Conservation (phyloP, 345 rosid species). For the Orychophragmus violaceus region DNA sequence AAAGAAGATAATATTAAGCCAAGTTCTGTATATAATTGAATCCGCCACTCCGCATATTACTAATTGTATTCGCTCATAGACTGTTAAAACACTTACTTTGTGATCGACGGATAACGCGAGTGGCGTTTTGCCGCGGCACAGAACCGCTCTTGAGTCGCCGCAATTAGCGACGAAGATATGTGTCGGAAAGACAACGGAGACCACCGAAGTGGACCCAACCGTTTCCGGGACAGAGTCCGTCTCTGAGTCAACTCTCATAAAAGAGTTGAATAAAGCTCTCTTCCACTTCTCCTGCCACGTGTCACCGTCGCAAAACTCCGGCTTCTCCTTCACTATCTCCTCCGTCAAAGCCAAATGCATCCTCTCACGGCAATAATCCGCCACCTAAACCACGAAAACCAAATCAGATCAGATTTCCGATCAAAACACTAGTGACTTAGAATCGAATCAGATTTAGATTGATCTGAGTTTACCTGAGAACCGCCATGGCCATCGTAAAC, state of each 20-base stretch:
- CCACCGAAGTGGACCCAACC: slow-evolving; percentile 87
- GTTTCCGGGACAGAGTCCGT: slow-evolving; percentile 49
- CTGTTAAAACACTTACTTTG: too few species aligned
- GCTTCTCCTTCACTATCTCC: slow-evolving; percentile 46
- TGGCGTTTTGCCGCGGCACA: slow-evolving; percentile 55
- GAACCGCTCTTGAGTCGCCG: slow-evolving; percentile 82
- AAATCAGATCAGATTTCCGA: too few species aligned
- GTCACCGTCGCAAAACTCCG: slow-evolving; percentile 28
- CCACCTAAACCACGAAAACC: slow-evolving; percentile 37
- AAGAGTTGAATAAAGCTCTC: slow-evolving; percentile 53
- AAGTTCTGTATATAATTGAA: neutral
- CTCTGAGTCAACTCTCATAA: slow-evolving; percentile 60
- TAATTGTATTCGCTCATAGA: too few species aligned
- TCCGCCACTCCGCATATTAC: neutral
- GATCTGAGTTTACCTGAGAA: slow-evolving; percentile 38
- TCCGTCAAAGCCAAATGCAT: slow-evolving; percentile 61
- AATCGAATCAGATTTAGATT: neutral
- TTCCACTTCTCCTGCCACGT: slow-evolving; percentile 52
- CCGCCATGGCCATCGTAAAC: slow-evolving; percentile 88
- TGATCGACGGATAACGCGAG: slow-evolving; percentile 63
- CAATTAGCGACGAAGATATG: slow-evolving; percentile 63
- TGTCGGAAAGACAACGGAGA: slow-evolving; percentile 48
- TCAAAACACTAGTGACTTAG: neutral
- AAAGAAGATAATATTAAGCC: neutral
- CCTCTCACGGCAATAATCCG: slow-evolving; percentile 56